Evolutionary conservation across 148 eudicot genomes (phyloP).

Genomic region (Amaranthus cruentus): DNA sequence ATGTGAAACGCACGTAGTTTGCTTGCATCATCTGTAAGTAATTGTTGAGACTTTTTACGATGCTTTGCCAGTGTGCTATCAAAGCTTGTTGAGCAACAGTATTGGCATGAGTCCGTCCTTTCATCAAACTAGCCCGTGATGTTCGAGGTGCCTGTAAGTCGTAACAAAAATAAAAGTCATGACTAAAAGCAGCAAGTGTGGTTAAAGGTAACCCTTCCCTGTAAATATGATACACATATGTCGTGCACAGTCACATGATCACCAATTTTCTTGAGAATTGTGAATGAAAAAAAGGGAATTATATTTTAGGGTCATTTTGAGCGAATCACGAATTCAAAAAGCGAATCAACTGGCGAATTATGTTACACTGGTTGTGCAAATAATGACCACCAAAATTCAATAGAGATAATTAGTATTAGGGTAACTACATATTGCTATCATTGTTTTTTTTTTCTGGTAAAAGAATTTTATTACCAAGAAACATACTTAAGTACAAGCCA

Average conservation of each 20-base stretch:
- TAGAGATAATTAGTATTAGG: no score
- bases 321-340: no score
- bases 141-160: constrained; percentile 84
- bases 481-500: no score
- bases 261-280: no score
- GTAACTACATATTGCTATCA: no score
- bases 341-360: no score
- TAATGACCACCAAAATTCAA: no score
- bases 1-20: constrained; percentile 56
- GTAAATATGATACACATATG: neutral
- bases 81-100: constrained; percentile 89
- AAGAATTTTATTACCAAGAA: no score
- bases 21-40: constrained; percentile 76
- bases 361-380: no score
- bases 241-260: neutral
- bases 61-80: constrained; percentile 96
- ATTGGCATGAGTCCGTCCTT: constrained; percentile 87
- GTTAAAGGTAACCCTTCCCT: neutral
- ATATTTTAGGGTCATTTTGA: no score
- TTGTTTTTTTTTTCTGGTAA: no score
- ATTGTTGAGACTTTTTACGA: constrained; percentile 71
- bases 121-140: constrained; percentile 79
- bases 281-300: no score
- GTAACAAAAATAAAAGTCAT: constrained; percentile 9
- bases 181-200: neutral